phyloP scores from a whole-genome alignment of 352 stramenopile genomes.

The Globisporangium abappressorium region DNA sequence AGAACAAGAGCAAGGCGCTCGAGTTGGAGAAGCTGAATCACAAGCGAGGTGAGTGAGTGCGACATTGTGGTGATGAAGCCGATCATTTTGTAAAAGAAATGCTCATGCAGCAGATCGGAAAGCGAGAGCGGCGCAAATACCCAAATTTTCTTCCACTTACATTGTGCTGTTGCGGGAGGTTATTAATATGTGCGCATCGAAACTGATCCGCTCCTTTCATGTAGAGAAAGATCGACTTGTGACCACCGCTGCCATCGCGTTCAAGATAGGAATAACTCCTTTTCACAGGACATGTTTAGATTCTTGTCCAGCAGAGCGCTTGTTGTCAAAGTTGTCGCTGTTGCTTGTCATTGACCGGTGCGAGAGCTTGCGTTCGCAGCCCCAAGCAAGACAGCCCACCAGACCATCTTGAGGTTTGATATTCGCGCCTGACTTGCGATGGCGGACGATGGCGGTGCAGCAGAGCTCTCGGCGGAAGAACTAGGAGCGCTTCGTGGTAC shows the following conservation, averaged over 20 bases:
- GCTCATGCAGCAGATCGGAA: neutral
- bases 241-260: neutral
- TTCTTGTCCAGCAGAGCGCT: constrained; percentile 9
- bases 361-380: neutral
- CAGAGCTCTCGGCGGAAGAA: constrained; percentile 71
- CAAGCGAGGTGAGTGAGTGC: neutral
- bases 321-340: neutral
- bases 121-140: neutral
- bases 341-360: neutral
- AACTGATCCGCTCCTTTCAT: constrained; percentile 5
- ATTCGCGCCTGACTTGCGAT: constrained; percentile 12
- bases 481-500: constrained; percentile 64
- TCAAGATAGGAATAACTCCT: neutral
- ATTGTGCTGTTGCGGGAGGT: neutral
- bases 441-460: constrained; percentile 19
- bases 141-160: neutral
- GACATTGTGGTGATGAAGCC: neutral
- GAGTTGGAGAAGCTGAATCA: neutral
- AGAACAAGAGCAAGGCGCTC: neutral
- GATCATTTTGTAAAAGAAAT: neutral
- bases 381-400: neutral
- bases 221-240: neutral
- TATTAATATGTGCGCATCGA: constrained; percentile 5
- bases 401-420: neutral
- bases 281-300: neutral